These are phyloP conservation scores for Dictyostelium firmibasis DNA, from an alignment of 78 protist genomes.

Conservation along the genomic window DNA sequence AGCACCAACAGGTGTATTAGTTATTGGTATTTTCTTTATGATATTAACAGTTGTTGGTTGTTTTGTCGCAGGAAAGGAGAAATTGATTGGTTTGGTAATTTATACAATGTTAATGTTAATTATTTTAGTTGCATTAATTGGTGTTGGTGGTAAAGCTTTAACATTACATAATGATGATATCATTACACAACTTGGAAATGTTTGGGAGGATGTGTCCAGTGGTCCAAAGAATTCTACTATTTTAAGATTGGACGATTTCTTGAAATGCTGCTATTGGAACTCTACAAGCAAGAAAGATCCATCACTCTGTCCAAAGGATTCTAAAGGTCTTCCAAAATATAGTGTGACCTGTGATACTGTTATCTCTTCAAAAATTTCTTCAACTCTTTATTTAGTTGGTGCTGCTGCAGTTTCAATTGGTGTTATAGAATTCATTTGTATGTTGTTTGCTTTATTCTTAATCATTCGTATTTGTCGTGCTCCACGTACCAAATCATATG, in stretches of 20 bases:
- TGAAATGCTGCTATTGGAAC: constrained; percentile 37
- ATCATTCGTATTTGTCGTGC: constrained; percentile 60
- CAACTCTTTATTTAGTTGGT: constrained; percentile 51
- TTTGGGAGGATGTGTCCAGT: background rate
- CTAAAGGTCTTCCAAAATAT: background rate
- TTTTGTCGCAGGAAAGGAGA: constrained; percentile 43
- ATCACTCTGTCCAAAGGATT: background rate
- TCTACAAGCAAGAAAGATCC: background rate
- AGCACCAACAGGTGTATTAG: constrained; percentile 50
- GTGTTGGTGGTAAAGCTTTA: constrained; percentile 72
- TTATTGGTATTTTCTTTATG: constrained; percentile 64
- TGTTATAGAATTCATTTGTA: constrained; percentile 53
- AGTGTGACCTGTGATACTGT: background rate
- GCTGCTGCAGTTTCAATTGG: constrained; percentile 60
- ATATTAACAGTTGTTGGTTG: constrained; percentile 54
- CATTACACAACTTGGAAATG: background rate
- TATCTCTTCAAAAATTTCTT: background rate
- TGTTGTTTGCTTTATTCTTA: constrained; percentile 61
- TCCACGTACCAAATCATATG: constrained; percentile 75
- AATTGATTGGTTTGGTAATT: constrained; percentile 55
- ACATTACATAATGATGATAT: constrained; percentile 32
- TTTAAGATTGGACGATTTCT: background rate
- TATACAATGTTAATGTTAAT: constrained; percentile 58
- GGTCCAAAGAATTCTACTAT: background rate
- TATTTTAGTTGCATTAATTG: constrained; percentile 58